Conservation (phyloP, 768 basidiomycete species). For the Lyophyllum shimeji region DNA sequence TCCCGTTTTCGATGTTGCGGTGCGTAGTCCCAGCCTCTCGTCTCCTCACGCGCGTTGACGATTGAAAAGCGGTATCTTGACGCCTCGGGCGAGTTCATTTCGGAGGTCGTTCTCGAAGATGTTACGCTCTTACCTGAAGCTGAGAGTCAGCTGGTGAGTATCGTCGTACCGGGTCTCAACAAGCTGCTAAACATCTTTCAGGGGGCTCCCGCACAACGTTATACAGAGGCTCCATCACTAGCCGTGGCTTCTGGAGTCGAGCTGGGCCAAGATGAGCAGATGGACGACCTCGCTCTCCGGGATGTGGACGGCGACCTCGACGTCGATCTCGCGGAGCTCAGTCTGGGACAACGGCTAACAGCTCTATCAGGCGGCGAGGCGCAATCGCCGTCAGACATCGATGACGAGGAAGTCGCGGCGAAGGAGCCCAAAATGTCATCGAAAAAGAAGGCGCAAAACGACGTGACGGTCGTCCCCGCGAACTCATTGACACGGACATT, state of each 20-base stretch:
- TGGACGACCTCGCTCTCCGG: conserved; percentile 47
- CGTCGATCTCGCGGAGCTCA: conserved; percentile 85
- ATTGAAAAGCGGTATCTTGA: conserved; percentile 52
- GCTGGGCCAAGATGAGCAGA: conserved; percentile 57
- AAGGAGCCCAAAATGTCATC: conserved; percentile 28
- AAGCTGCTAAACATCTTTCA: conserved; percentile 18
- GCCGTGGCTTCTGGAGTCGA: conserved; percentile 67
- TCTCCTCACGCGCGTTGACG: conserved; percentile 6
- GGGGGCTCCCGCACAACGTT: conserved; percentile 60
- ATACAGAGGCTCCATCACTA: conserved; percentile 61
- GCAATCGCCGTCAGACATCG: conserved; percentile 48
- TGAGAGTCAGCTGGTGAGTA: conserved; percentile 7
- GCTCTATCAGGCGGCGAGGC: conserved; percentile 60
- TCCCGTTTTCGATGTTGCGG: conserved; percentile 60
- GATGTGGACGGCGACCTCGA: conserved; percentile 72
- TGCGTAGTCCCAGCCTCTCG: conserved; percentile 33
- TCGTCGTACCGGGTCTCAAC: neutral
- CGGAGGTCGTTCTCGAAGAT: conserved; percentile 47
- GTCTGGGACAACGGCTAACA: conserved; percentile 86
- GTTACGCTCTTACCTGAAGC: conserved; percentile 18
- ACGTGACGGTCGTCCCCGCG: conserved; percentile 58
- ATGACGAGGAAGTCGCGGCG: conserved; percentile 36
- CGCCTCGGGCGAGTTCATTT: conserved; percentile 50
- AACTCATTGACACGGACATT: conserved; percentile 91
- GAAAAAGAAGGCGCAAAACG: conserved; percentile 30